Evolutionary conservation across 2,329 filamentous ascomycete species (phyloP), one percentile per base, ranked within the genome.

Genomic region (Eutypella sp.): DNA sequence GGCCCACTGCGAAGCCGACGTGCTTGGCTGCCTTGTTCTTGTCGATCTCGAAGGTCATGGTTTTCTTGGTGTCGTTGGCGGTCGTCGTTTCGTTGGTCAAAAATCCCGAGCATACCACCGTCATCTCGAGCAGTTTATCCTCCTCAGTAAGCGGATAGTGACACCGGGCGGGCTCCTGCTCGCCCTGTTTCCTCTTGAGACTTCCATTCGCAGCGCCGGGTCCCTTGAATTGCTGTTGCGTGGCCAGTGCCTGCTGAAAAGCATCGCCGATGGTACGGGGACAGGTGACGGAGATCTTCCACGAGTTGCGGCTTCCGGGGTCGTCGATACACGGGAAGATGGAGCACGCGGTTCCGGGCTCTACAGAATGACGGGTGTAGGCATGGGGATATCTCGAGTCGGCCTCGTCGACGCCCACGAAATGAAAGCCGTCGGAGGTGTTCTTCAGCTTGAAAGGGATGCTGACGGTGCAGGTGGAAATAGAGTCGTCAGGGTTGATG

Each of bases 261-360:
- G 79, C 86, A 69, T 96, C 90, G 5, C 91, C 91, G 1, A 99
- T 72, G 0, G 91, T 96, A 42, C 86, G 81, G 10, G 92, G 89
- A 56, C 85, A 92, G 47, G 85, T 89, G 60, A 99, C 84, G 2
- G 87, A 88, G 41, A 99, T 77, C 47, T 90, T 89, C 88, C 93
- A 99, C 10, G 84, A 83, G 59, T 85, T 92, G 46, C 89, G 80
- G 47, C 87, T 84, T 27, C 83, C 82, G 20, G 86, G 81, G 61
- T 95, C 87, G 62, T 99, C 93, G 43, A 97, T 77, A 63, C 93
- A 97, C 1, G 93, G 93, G 58, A 99, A 99, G 22, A 97, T 81
- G 56, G 85, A 91, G 40, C 84, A 92, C 1, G 89, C 84, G 16
- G 82, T 84, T 24, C 91, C 90, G 0, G 89, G 82, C 50, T 87